Evolutionary conservation across 495 filamentous ascomycete species (phyloP).

Genomic region (Immersiella caudata): DNA sequence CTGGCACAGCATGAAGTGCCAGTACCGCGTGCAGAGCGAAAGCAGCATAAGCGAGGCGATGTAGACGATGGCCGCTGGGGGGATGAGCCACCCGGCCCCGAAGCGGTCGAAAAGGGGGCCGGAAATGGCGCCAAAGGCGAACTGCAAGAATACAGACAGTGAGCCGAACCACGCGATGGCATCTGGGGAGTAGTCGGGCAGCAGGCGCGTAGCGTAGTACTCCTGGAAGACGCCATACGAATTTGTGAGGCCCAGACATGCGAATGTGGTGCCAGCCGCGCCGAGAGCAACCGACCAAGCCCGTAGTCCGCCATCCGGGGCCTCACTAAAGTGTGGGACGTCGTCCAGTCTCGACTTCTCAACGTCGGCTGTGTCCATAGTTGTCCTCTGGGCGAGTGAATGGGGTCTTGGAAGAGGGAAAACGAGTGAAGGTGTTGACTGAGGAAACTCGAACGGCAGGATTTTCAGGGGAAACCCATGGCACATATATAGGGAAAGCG

Average conservation of each 20-base stretch:
- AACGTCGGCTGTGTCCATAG: neutral
- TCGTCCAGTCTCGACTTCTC: neutral
- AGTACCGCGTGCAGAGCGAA: slow-evolving; percentile 60
- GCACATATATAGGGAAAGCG: too few species aligned
- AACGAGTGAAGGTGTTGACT: too few species aligned
- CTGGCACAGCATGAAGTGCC: slow-evolving; percentile 65
- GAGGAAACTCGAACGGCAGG: too few species aligned
- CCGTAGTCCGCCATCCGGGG: slow-evolving; percentile 32
- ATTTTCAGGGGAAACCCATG: too few species aligned
- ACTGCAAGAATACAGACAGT: slow-evolving; percentile 51
- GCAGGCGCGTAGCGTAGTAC: slow-evolving; percentile 59
- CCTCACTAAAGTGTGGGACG: neutral
- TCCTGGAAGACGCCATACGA: slow-evolving; percentile 63
- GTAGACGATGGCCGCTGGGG: slow-evolving; percentile 40
- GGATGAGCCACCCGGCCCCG: slow-evolving; percentile 47
- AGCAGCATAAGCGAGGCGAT: slow-evolving; percentile 57
- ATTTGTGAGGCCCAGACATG: slow-evolving; percentile 62
- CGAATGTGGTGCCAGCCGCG: slow-evolving; percentile 46
- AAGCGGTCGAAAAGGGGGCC: slow-evolving; percentile 58
- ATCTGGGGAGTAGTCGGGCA: slow-evolving; percentile 50
- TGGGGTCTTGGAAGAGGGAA: neutral
- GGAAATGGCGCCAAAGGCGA: slow-evolving; percentile 47
- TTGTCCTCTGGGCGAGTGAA: neutral
- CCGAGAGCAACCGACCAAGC: slow-evolving; percentile 36
- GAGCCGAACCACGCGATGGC: slow-evolving; percentile 66